Evolutionary conservation across 371 early-diverging fungal species (phyloP).

Genomic region (Mucor plumbeus): DNA sequence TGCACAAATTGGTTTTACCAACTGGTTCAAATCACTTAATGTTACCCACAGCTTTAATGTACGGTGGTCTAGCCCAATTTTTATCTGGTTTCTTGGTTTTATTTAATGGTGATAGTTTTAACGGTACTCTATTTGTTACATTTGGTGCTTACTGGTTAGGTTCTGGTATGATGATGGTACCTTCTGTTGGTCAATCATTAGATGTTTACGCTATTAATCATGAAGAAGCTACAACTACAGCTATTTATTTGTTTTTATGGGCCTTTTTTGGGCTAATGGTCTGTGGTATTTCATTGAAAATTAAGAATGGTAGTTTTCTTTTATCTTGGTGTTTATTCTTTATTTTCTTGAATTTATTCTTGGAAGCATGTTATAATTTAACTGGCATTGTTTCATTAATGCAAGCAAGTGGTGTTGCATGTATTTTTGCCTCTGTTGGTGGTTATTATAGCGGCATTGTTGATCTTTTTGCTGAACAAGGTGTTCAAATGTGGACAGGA

Average conservation of each 20-base stretch:
- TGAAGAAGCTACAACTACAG: constrained; percentile 31
- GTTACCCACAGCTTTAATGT: constrained; percentile 20
- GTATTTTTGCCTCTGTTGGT: constrained; percentile 39
- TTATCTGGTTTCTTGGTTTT: constrained; percentile 47
- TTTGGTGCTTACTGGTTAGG: constrained; percentile 37
- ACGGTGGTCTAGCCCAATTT: constrained; percentile 31
- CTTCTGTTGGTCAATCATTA: constrained; percentile 33
- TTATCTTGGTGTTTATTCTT: constrained; percentile 38
- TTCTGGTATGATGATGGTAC: constrained; percentile 33
- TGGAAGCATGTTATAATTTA: constrained; percentile 37
- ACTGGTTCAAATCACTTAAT: constrained; percentile 15
- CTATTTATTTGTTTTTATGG: constrained; percentile 42
- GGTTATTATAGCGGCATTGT: constrained; percentile 53
- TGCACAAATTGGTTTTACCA: constrained; percentile 21
- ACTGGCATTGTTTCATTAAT: constrained; percentile 32
- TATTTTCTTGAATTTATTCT: constrained; percentile 46
- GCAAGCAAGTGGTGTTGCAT: constrained; percentile 40
- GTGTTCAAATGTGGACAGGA: constrained; percentile 22
- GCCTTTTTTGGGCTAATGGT: constrained; percentile 40
- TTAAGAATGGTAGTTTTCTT: constrained; percentile 35
- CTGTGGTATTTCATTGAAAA: constrained; percentile 33
- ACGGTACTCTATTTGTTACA: constrained; percentile 45
- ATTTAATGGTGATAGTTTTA: constrained; percentile 44
- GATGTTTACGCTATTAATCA: constrained; percentile 34
- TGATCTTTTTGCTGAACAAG: constrained; percentile 43